These are phyloP conservation scores for Solanum arcanum DNA, from an alignment of 257 asterid genomes.

Conservation along the genomic window DNA sequence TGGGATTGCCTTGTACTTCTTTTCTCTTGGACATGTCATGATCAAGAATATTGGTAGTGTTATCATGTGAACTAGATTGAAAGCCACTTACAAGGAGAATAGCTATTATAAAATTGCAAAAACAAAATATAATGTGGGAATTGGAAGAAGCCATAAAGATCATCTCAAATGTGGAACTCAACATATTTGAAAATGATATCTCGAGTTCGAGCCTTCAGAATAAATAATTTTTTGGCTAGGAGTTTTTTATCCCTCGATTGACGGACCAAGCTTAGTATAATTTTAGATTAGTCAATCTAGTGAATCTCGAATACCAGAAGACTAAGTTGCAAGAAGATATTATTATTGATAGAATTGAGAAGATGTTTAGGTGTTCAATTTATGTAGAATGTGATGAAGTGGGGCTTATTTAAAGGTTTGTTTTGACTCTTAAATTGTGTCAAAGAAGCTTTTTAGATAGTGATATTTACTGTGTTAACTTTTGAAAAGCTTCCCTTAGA, in stretches of 20 bases:
- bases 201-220: not conserved
- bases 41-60: not conserved
- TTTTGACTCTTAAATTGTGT: slow-evolving; percentile 3
- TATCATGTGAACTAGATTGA: slow-evolving; percentile 6
- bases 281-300: fast-evolving
- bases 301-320: not conserved
- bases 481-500: not conserved
- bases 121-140: slow-evolving; percentile 45
- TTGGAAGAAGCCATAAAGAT: slow-evolving; percentile 45
- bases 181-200: slow-evolving; percentile 9
- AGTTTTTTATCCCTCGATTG: not conserved
- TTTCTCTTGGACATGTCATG: not conserved
- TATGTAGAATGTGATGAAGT: not conserved
- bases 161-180: slow-evolving; percentile 35
- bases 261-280: fast-evolving
- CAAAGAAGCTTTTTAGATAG: slow-evolving; percentile 22
- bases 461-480: not conserved
- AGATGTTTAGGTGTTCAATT: not conserved
- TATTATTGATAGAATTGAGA: not conserved
- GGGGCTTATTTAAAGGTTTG: slow-evolving; percentile 5
- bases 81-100: slow-evolving; percentile 33
- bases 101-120: slow-evolving; percentile 48
- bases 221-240: fast-evolving
- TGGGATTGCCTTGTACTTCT: not conserved
- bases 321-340: not conserved